Percentiles rank a stretch among this genome's conserved stretches.
Evolutionary conservation across 202 grass and related monocot species (phyloP).

Genomic region (Musa balbisiana): DNA sequence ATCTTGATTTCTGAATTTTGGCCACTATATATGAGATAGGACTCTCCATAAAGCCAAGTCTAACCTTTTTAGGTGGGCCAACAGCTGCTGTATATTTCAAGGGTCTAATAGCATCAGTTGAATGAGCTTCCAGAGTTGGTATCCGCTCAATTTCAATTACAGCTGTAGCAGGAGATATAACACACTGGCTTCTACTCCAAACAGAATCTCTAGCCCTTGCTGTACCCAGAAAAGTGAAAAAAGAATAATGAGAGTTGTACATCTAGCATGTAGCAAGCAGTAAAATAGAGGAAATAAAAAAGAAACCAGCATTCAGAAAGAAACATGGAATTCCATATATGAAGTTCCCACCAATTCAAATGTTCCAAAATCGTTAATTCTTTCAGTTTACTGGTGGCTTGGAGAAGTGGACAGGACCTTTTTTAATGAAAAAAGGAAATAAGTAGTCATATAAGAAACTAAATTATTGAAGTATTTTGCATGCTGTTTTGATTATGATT

Average conservation of each 20-base stretch:
- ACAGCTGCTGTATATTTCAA: conserved; percentile 11
- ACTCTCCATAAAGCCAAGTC: not conserved
- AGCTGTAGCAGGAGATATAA: not conserved
- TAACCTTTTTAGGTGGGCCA: conserved; percentile 18
- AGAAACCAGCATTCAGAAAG: not conserved
- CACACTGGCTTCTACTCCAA: conserved; percentile 9
- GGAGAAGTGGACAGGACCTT: not conserved
- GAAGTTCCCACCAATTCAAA: not conserved
- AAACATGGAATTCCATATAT: not conserved
- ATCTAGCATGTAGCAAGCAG: not conserved
- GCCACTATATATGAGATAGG: not conserved
- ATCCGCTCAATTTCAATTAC: conserved; percentile 6
- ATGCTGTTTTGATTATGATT: too few species aligned
- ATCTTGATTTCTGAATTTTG: not conserved
- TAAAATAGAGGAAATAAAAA: not conserved
- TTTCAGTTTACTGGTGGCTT: not conserved
- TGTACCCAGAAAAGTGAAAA: not conserved
- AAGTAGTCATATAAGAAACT: not conserved
- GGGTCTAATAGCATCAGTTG: conserved; percentile 9
- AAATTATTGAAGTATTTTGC: too few species aligned
- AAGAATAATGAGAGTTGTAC: not conserved
- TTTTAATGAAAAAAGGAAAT: not conserved
- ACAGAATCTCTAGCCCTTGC: conserved; percentile 4
- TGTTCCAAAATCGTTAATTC: not conserved
- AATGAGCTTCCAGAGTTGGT: conserved; percentile 3